Conservation (phyloP, 305 asterid genomes). For the Solanum aculeatissimum region DNA sequence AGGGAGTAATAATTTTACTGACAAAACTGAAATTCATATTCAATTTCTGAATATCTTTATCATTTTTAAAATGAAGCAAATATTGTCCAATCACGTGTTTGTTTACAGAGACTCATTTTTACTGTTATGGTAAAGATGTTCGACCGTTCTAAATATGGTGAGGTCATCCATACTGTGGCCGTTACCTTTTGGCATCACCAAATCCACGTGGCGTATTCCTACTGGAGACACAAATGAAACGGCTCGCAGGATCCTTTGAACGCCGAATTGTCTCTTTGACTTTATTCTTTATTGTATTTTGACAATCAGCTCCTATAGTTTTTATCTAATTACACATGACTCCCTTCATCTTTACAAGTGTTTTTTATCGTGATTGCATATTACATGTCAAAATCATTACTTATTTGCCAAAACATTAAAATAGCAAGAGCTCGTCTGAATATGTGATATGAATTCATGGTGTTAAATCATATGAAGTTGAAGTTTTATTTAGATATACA, state of each 20-base stretch:
- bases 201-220: neutral
- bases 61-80: neutral
- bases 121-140: neutral
- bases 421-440: no score
- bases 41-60: no score
- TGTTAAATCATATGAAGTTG: no score
- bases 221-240: neutral
- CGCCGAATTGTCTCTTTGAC: constrained; percentile 12
- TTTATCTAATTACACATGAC: neutral
- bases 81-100: neutral
- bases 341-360: neutral
- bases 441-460: no score
- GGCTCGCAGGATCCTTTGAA: constrained; percentile 7
- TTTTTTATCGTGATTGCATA: no score
- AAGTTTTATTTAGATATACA: no score
- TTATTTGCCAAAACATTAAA: no score
- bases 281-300: neutral
- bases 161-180: constrained; percentile 10
- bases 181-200: constrained; percentile 7
- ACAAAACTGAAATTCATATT: no score
- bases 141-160: neutral
- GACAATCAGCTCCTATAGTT: neutral
- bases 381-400: no score
- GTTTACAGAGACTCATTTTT: neutral
- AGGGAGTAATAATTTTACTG: no score